Conservation (phyloP, 2,329 filamentous ascomycete genomes). For the Talaromyces sp. region DNA sequence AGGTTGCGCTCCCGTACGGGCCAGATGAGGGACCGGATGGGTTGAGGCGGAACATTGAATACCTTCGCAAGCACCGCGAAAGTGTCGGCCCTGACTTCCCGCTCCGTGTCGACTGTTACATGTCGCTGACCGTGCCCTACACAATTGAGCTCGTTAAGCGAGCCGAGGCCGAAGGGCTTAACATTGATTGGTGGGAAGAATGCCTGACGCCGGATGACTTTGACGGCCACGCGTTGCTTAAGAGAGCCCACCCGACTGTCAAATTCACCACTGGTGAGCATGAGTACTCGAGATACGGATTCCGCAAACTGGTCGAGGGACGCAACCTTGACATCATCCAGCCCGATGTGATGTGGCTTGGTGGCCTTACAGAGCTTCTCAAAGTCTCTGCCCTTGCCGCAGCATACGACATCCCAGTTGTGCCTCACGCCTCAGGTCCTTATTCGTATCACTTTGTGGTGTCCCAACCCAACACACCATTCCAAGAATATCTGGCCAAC, state of each 20-base stretch:
- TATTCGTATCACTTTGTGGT: conserved; percentile 97
- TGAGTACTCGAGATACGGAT: conserved; percentile 90
- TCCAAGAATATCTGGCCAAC: conserved; percentile 94
- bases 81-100: conserved; percentile 85
- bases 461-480: conserved; percentile 86
- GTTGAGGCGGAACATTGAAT: conserved; percentile 83
- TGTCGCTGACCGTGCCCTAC: conserved; percentile 89
- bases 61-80: conserved; percentile 76
- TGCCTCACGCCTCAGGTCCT: conserved; percentile 88
- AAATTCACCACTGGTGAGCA: conserved; percentile 97
- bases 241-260: conserved; percentile 79
- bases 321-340: conserved; percentile 92
- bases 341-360: conserved; percentile 96
- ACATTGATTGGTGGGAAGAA: conserved; percentile 98
- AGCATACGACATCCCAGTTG: conserved; percentile 89
- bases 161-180: conserved; percentile 69
- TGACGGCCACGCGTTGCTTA: conserved; percentile 83
- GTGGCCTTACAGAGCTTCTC: conserved; percentile 84
- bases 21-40: conserved; percentile 80
- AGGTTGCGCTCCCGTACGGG: conserved; percentile 84
- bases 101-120: conserved; percentile 94
- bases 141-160: conserved; percentile 86
- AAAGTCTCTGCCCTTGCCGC: conserved; percentile 84
- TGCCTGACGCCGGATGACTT: conserved; percentile 87
- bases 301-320: conserved; percentile 87